Base-by-base conservation (phyloP, 352 stramenopile species). In the Pythium volutum region DNA sequence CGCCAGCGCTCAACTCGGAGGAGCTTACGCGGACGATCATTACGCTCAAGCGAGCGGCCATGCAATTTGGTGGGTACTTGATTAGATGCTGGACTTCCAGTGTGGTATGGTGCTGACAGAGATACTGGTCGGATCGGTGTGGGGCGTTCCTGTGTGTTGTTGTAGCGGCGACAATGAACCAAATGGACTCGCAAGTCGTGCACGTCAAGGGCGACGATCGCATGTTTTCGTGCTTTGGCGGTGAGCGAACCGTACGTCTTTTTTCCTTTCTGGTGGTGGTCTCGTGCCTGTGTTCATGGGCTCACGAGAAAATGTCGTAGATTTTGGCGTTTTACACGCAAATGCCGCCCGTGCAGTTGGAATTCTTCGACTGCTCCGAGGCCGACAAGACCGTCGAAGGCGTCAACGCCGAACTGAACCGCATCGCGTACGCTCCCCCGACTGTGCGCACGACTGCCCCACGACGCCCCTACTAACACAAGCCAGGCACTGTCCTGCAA, bases 281-380 rank as follows among this genome's bases (percentile, higher is more conserved):
- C n/a, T n/a, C n/a, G n/a, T n/a, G n/a, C n/a, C n/a, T n/a, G n/a
- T n/a, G n/a, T n/a, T n/a, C n/a, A n/a, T n/a, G n/a, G n/a, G n/a
- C n/a, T n/a, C n/a, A n/a, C n/a, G n/a, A n/a, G n/a, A n/a, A n/a
- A n/a, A n/a, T n/a, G n/a, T n/a, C n/a, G n/a, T 20, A 94, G 85
- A 90, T 93, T 59, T 51, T 95, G n/a, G 85, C 85, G 12, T 95
- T 95, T 67, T 95, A 92, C 62, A 90, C 72, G 57, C 78, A 91
- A 55, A 91, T 95, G 80, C 71, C 83, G 6, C 76, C 73, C 9
- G 59, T 89, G 18, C 81, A 90, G 43, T 57, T 95, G 33, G 85
- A 91, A 62, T 66, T 84, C 16, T 91, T 92, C 36, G 85, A 95
- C 62, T 95, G 84, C 65, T 83, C 70, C 29, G 78, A 91, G 56